Base-by-base conservation (phyloP, 2,329 filamentous ascomycete genomes). In the Hypoxylon sp. region DNA sequence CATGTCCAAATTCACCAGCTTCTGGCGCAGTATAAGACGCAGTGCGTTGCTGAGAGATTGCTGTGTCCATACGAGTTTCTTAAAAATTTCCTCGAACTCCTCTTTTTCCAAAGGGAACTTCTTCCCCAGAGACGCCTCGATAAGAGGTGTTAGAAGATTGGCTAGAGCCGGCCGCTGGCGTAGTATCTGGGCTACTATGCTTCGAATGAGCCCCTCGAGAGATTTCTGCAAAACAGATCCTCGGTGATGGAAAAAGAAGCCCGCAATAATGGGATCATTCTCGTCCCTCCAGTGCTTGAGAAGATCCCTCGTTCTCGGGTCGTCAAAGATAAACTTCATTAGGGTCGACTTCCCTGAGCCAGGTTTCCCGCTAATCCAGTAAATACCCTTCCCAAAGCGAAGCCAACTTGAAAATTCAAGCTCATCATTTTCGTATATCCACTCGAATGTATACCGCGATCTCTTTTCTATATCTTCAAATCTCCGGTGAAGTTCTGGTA, bases 231-330 rank as follows among this genome's bases (percentile, higher is more conserved):
- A 8, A 8, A 13, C 22, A 14, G 52, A 42, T n/a, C 52, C 52
- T n/a, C 52, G 52, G 9, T 44, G 24, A 9, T 55, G 37, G 24
- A 55, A 55, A 17, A 55, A 55, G 37, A 55, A 55, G n/a, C 52
- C 52, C 10, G 52, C 52, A 17, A 42, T 26, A 42, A 55, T 24
- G 6, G 37, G 24, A 5, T 53, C 50, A 5, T 24, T 33, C 17
- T 19, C 22, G 26, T 24, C 37, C 19, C 14, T 33, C 17, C 35
- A 19, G 10, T 53, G 17, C 17, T 53, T 33, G 24, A 53, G 50
- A 22, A 53, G 50, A 33, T 53, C 50, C 6, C 50, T 33, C 19
- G 52, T 55, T 14, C 37, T 35, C 2, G 24, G 13, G n/a, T 55
- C 37, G 13, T 55, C 19, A 10, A 55, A 44, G 2, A 55, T 55